Evolutionary conservation across 345 rosid species (phyloP).

Genomic region (Alliaria petiolata): DNA sequence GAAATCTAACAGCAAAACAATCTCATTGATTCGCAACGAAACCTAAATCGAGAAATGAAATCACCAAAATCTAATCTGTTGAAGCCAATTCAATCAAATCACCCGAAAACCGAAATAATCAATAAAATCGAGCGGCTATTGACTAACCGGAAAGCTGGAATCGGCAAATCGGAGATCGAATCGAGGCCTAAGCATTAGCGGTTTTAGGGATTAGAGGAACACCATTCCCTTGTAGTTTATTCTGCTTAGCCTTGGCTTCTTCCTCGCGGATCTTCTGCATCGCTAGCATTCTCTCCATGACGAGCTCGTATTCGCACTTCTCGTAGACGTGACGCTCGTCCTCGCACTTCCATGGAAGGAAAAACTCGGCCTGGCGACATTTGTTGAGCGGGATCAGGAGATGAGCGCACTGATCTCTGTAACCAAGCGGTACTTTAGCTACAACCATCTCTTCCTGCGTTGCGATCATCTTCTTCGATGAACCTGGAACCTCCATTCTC

Average conservation of each 20-base stretch:
- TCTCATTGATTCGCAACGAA: background rate
- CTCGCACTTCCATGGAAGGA: slow-evolving; percentile 98
- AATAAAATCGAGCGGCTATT: background rate
- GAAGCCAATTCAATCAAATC: slow-evolving; percentile 1
- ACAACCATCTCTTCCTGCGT: slow-evolving; percentile 89
- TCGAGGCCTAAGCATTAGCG: slow-evolving; percentile 57
- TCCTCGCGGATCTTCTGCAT: slow-evolving; percentile 97
- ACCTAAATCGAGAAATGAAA: slow-evolving; percentile 5
- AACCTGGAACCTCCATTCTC: slow-evolving; percentile 75
- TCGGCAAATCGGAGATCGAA: slow-evolving; percentile 9
- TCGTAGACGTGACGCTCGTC: slow-evolving; percentile 88
- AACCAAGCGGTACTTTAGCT: slow-evolving; percentile 75
- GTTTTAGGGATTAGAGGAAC: slow-evolving; percentile 83
- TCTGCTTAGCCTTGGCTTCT: slow-evolving; percentile 60
- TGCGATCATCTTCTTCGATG: slow-evolving; percentile 98
- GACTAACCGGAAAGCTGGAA: slow-evolving; percentile 31
- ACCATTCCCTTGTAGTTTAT: slow-evolving; percentile 34
- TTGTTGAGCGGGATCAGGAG: slow-evolving; percentile 91
- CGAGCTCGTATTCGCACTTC: slow-evolving; percentile 98
- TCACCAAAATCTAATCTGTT: background rate
- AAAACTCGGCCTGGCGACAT: slow-evolving; percentile 93
- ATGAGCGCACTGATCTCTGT: slow-evolving; percentile 96
- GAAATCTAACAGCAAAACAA: background rate
- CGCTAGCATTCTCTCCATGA: slow-evolving; percentile 96
- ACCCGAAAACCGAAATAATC: background rate